Conservation (phyloP, 768 basidiomycete species). For the Hemileccinum impolitum region DNA sequence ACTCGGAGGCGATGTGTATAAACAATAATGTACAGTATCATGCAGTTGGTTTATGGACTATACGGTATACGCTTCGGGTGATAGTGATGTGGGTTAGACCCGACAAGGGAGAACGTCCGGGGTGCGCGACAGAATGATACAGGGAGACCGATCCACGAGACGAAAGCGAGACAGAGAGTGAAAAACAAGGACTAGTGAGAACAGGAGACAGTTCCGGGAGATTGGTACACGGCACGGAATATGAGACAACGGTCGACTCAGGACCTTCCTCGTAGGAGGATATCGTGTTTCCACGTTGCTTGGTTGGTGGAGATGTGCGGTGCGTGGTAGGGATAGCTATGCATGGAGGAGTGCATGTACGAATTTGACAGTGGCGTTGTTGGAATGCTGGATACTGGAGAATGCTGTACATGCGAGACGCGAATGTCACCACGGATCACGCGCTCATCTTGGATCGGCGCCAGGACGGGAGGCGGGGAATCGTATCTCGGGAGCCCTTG, state of each 20-base stretch:
- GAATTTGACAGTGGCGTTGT: constrained; percentile 30
- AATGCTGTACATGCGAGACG: constrained; percentile 30
- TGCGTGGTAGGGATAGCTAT: constrained; percentile 42
- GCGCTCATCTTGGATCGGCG: constrained; percentile 49
- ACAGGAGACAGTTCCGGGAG: not conserved
- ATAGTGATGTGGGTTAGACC: constrained; percentile 20
- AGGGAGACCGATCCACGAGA: constrained; percentile 18
- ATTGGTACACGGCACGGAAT: constrained; percentile 1
- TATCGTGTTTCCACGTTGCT: constrained; percentile 46
- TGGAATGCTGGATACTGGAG: constrained; percentile 31
- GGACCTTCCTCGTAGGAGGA: constrained; percentile 36
- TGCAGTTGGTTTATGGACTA: constrained; percentile 27
- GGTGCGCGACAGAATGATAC: constrained; percentile 19
- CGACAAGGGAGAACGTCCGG: constrained; percentile 4
- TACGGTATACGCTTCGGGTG: constrained; percentile 31
- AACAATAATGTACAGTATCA: constrained; percentile 34
- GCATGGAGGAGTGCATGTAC: constrained; percentile 41
- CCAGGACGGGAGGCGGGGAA: constrained; percentile 53
- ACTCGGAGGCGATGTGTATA: constrained; percentile 20
- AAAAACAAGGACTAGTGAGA: constrained; percentile 1
- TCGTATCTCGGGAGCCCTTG: constrained; percentile 37
- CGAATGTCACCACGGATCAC: constrained; percentile 31
- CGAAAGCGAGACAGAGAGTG: constrained; percentile 7
- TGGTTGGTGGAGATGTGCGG: constrained; percentile 36
- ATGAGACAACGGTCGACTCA: constrained; percentile 3